Conservation (phyloP, 2,329 filamentous ascomycete species). For the Calonectria pseudoturangicola region DNA sequence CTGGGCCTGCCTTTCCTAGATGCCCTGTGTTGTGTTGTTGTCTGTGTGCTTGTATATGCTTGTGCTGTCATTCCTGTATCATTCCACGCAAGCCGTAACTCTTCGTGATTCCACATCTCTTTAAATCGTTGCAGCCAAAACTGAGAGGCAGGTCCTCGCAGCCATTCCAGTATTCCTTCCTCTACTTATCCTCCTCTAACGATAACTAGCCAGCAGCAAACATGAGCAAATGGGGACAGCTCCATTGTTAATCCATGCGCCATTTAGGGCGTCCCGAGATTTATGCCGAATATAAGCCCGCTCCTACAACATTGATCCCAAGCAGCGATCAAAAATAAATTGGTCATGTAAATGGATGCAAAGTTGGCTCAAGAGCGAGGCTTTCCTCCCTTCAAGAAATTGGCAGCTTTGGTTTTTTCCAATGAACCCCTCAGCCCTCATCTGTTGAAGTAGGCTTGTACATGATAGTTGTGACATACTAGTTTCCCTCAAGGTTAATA, state of each 20-base stretch:
- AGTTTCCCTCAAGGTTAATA: conserved; percentile 38
- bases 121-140: background rate
- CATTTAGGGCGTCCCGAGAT: conserved; percentile 8
- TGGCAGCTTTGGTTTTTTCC: conserved; percentile 16
- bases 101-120: conserved; percentile 15
- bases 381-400: conserved; percentile 3
- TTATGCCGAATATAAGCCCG: conserved; percentile 11
- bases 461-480: conserved; percentile 98
- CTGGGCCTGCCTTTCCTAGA: conserved; percentile 33
- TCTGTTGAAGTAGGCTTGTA: conserved; percentile 90
- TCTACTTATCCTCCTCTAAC: conserved; percentile 11
- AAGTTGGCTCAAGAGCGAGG: conserved; percentile 14
- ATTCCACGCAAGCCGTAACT: conserved; percentile 16
- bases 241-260: conserved; percentile 4
- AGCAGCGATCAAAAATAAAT: background rate
- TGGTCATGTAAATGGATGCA: conserved; percentile 14
- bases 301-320: conserved; percentile 9
- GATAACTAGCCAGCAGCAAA: conserved; percentile 2
- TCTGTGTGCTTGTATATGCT: conserved; percentile 26
- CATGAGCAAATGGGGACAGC: background rate
- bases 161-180: conserved; percentile 16
- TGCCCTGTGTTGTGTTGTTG: conserved; percentile 19
- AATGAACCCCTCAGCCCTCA: conserved; percentile 58
- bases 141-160: background rate
- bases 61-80: conserved; percentile 25